These are phyloP conservation scores for Fusarium piperis DNA, from an alignment of 2,329 filamentous ascomycete genomes.

Conservation along the genomic window DNA sequence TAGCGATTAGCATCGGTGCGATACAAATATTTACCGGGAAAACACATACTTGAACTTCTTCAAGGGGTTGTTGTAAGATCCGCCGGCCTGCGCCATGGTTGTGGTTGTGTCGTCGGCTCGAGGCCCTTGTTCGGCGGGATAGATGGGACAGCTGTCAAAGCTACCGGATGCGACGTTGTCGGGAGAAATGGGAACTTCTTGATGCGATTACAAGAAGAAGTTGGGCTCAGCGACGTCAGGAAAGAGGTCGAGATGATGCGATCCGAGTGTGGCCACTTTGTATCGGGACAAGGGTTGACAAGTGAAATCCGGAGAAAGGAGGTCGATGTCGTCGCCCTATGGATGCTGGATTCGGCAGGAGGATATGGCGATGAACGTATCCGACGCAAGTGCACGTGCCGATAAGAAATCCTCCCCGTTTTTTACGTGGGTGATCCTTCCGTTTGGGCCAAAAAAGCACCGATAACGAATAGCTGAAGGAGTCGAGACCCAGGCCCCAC, in stretches of 20 bases:
- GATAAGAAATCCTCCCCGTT: constrained; percentile 34
- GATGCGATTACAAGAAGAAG: constrained; percentile 5
- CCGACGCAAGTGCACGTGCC: constrained; percentile 37
- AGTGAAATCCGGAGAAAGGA: constrained; percentile 40
- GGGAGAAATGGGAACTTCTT: constrained; percentile 7
- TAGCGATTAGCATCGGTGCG: constrained; percentile 36
- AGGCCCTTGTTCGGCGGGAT: constrained; percentile 18
- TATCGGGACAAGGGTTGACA: constrained; percentile 27
- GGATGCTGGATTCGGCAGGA: constrained; percentile 42
- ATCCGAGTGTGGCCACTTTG: constrained; percentile 31
- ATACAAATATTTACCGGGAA: not conserved
- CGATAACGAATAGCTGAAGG: constrained; percentile 11
- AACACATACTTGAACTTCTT: constrained; percentile 96
- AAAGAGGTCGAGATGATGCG: constrained; percentile 11
- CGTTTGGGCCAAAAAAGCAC: not conserved
- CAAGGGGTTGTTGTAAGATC: constrained; percentile 97
- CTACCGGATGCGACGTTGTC: constrained; percentile 21
- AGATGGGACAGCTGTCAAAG: constrained; percentile 40
- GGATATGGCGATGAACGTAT: constrained; percentile 39
- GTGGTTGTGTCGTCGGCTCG: constrained; percentile 34
- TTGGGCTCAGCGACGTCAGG: not conserved
- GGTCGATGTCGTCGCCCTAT: constrained; percentile 34
- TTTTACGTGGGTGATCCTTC: not conserved
- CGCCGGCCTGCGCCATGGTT: constrained; percentile 83
- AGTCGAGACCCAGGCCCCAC: constrained; percentile 30